phyloP scores from a whole-genome alignment of 2,329 filamentous ascomycete species.

The Penicillium polonicum region DNA sequence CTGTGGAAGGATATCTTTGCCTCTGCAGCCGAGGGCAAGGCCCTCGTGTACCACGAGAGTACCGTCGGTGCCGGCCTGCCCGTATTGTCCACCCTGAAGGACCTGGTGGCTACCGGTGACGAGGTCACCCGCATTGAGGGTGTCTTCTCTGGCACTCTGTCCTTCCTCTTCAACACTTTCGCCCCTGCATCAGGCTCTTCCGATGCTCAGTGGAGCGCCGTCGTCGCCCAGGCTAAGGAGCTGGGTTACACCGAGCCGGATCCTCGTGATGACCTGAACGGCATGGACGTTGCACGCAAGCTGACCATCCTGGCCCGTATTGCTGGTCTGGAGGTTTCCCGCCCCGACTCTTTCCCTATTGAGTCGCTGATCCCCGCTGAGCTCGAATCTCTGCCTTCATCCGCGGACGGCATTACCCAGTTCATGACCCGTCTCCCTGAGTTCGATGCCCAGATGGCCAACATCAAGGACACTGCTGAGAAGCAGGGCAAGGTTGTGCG shows the following conservation, averaged over 20 bases:
- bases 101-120: slow-evolving; percentile 92
- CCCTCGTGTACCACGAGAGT: slow-evolving; percentile 91
- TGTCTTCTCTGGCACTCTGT: slow-evolving; percentile 97
- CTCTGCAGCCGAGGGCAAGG: slow-evolving; percentile 61
- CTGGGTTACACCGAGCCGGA: slow-evolving; percentile 91
- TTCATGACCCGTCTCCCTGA: slow-evolving; percentile 77
- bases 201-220: slow-evolving; percentile 77
- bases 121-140: slow-evolving; percentile 90
- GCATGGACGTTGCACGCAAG: slow-evolving; percentile 89
- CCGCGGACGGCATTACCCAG: slow-evolving; percentile 63
- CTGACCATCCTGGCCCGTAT: slow-evolving; percentile 90
- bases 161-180: slow-evolving; percentile 97
- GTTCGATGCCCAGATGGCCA: slow-evolving; percentile 88
- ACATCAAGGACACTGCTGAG: slow-evolving; percentile 79
- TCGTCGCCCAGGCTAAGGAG: slow-evolving; percentile 88
- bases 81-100: slow-evolving; percentile 88
- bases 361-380: slow-evolving; percentile 89
- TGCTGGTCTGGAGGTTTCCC: slow-evolving; percentile 75
- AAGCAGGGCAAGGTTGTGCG: slow-evolving; percentile 87
- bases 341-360: slow-evolving; percentile 86
- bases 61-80: slow-evolving; percentile 92
- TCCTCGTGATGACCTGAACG: slow-evolving; percentile 81
- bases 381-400: slow-evolving; percentile 69
- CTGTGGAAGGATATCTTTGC: slow-evolving; percentile 87
- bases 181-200: slow-evolving; percentile 68